Evolutionary conservation across 2,329 filamentous ascomycete species (phyloP).

Genomic region (Pyricularia grisea): DNA sequence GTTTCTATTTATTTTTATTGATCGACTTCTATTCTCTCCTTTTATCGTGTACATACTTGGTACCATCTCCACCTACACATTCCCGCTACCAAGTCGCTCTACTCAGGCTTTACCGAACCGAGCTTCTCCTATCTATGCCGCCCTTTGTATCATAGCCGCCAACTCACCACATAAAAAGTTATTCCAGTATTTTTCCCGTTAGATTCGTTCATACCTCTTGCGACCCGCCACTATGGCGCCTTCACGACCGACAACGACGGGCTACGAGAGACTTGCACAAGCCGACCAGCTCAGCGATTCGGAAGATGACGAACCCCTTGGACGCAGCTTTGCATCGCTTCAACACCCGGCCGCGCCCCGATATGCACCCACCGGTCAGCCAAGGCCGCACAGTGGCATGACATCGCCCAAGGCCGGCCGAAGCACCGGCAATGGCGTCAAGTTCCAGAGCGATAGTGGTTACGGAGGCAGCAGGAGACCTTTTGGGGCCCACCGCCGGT

Average conservation of each 20-base stretch:
- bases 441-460: constrained; percentile 2
- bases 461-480: constrained; percentile 28
- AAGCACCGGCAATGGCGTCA: constrained; percentile 2
- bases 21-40: background rate
- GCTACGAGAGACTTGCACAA: constrained; percentile 78
- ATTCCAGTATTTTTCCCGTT: background rate
- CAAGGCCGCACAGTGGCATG: constrained; percentile 51
- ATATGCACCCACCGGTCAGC: constrained; percentile 55
- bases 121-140: background rate
- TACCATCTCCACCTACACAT: background rate
- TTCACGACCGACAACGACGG: constrained; percentile 62
- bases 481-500: constrained; percentile 26
- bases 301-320: constrained; percentile 53
- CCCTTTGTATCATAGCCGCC: background rate
- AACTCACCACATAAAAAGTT: background rate
- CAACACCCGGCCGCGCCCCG: constrained; percentile 47
- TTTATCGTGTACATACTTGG: background rate
- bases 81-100: background rate
- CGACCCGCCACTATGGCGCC: constrained; percentile 46
- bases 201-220: background rate
- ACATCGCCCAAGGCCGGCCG: constrained; percentile 38
- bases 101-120: background rate
- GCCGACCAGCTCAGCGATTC: constrained; percentile 65
- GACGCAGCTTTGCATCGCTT: constrained; percentile 41
- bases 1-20: background rate